phyloP scores from a whole-genome alignment of 2,329 filamentous ascomycete species.

The Fusarium sp. region DNA sequence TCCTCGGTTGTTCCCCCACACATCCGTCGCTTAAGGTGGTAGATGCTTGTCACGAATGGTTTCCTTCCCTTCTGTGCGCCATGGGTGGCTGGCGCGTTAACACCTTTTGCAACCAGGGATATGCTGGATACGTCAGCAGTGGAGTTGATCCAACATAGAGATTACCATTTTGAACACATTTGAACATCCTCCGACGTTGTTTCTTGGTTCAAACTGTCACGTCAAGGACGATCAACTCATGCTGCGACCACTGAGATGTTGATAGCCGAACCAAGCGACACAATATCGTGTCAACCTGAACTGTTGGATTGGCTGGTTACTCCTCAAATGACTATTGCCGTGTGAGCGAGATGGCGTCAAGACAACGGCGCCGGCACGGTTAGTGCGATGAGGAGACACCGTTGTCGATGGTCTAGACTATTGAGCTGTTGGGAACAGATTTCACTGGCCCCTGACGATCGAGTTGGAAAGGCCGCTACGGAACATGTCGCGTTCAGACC shows the following conservation, averaged over 20 bases:
- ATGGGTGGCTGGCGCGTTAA: constrained; percentile 11
- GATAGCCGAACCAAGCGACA: constrained; percentile 3
- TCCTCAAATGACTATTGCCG: constrained; percentile 5
- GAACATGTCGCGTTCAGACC: constrained; percentile 24
- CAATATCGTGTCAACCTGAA: constrained; percentile 1
- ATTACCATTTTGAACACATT: constrained; percentile 10
- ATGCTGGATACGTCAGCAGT: constrained; percentile 37
- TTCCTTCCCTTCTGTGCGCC: neutral
- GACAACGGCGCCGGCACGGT: constrained; percentile 11
- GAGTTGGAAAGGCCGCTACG: constrained; percentile 15
- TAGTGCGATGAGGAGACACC: constrained; percentile 34
- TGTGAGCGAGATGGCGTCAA: constrained; percentile 29
- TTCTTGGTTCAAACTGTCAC: constrained; percentile 2
- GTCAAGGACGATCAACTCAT: neutral
- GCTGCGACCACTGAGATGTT: neutral
- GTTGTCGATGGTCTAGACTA: constrained; percentile 32
- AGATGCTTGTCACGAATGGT: constrained; percentile 11
- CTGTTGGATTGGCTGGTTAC: constrained; percentile 25
- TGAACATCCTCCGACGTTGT: neutral
- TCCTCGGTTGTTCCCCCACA: constrained; percentile 32
- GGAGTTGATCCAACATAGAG: constrained; percentile 23
- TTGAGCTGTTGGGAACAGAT: constrained; percentile 10
- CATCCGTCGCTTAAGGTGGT: constrained; percentile 14
- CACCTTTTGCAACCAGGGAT: constrained; percentile 4
- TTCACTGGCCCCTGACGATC: constrained; percentile 31